Base-by-base conservation (phyloP, 1,284 basidiomycete genomes). In the Wallemia ichthyophaga region DNA sequence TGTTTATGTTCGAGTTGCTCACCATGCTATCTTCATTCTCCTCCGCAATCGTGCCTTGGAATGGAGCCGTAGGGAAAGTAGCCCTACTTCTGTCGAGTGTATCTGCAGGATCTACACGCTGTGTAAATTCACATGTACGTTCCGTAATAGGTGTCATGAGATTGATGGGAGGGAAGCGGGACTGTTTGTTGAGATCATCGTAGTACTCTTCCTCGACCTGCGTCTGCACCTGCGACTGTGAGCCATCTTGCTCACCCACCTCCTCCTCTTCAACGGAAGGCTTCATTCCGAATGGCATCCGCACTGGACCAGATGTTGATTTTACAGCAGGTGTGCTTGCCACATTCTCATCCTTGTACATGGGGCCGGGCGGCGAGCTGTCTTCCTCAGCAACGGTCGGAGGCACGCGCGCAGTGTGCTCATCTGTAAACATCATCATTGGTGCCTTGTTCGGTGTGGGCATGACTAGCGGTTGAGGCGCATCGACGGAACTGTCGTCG, bases 121-220 rank as follows among this genome's bases (percentile, higher is more conserved):
- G 74, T 1, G 83, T 85, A 67, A 77, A 88, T 68, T 95, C 91
- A 65, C 78, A 78, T 2, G 89, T 94, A 37, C 88, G 75, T 70
- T 95, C 91, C 2, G 85, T 85, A 66, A 95, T 92, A 1, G 89
- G 89, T 11, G 89, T 94, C 84, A 95, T 86, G 59, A 85, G 78
- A 65, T 85, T 64, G 60, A 68, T 64, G 60, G 59, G 60, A 27
- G 80, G 70, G 86, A 83, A 63, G 55, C 64, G 61, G 74, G 74
- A 80, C 57, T 83, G 77, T 13, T 81, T 79, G 71, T 17, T 63
- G 11, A 64, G 61, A 37, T 65, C 64, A 19, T 66, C 64, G 28
- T 65, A 60, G 26, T 62, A 53, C 11, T 62, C 60, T 27, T 61
- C 59, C 58, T 66, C 61, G 53, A 58, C 28, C 37, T 60, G 23